phyloP scores from a whole-genome alignment of 2,329 filamentous ascomycete genomes.

The Ophiostoma populinum region DNA sequence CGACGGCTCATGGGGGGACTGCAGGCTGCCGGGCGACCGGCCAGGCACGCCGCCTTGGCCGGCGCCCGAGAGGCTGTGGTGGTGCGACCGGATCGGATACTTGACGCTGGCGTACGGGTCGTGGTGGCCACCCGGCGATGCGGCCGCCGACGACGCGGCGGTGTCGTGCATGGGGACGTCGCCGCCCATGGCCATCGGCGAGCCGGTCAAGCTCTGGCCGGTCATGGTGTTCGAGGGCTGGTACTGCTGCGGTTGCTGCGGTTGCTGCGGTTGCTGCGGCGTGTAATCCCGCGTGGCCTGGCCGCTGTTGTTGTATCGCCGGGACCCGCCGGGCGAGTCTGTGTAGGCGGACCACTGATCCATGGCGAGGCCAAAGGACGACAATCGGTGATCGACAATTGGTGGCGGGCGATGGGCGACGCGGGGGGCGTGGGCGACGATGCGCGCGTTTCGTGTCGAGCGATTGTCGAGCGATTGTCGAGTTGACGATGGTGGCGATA shows the following conservation, averaged over 20 bases:
- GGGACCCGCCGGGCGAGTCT: constrained; percentile 43
- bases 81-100: constrained; percentile 63
- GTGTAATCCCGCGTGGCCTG: constrained; percentile 14
- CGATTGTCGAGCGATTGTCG: no score
- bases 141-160: constrained; percentile 5
- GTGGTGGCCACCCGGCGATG: constrained; percentile 16
- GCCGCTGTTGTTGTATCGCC: constrained; percentile 42
- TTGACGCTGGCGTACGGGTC: constrained; percentile 77
- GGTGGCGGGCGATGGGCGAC: not conserved
- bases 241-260: constrained; percentile 13
- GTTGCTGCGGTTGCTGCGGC: constrained; percentile 12
- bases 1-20: constrained; percentile 61
- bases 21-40: constrained; percentile 34
- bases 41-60: constrained; percentile 15
- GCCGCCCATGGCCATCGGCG: constrained; percentile 41
- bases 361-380: constrained; percentile 19
- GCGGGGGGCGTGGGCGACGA: no score
- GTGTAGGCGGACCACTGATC: constrained; percentile 52
- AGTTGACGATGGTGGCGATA: no score
- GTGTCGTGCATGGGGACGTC: constrained; percentile 79
- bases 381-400: not conserved
- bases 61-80: constrained; percentile 46
- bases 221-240: constrained; percentile 7
- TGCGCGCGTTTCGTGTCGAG: no score
- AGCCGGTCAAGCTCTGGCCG: constrained; percentile 31